Evolutionary conservation across 2,329 filamentous ascomycete species (phyloP).

Genomic region (Microcera coccophila): DNA sequence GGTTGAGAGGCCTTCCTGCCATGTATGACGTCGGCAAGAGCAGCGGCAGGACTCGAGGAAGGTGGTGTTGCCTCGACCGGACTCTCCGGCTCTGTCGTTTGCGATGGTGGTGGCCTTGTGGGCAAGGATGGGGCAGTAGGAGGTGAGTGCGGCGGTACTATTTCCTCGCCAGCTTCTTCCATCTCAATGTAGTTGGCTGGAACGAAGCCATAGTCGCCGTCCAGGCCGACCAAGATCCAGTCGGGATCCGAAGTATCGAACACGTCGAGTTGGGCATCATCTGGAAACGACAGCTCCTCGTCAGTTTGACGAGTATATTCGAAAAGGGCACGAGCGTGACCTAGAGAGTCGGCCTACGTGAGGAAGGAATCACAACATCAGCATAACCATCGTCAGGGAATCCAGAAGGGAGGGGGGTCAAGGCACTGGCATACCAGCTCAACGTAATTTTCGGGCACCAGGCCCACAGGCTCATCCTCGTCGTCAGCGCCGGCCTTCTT

Average conservation of each 20-base stretch:
- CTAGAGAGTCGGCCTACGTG: constrained; percentile 58
- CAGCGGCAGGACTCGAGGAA: constrained; percentile 46
- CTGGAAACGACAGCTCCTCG: constrained; percentile 92
- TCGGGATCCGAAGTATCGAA: constrained; percentile 91
- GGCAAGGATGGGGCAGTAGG: constrained; percentile 43
- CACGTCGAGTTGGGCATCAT: constrained; percentile 77
- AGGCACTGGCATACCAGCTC: constrained; percentile 62
- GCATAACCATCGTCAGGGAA: not conserved
- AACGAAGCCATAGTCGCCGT: constrained; percentile 87
- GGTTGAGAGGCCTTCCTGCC: constrained; percentile 38
- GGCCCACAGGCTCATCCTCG: constrained; percentile 83
- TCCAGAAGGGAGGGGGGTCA: constrained; percentile 3
- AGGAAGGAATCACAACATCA: constrained; percentile 8
- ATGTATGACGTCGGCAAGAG: constrained; percentile 55
- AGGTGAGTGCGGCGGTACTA: constrained; percentile 35
- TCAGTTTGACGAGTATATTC: constrained; percentile 97
- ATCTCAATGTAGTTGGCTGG: constrained; percentile 94
- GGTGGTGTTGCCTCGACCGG: constrained; percentile 22
- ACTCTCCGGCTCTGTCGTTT: constrained; percentile 33
- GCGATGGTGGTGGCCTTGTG: constrained; percentile 38
- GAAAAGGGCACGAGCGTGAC: constrained; percentile 86
- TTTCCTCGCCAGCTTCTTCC: constrained; percentile 43
- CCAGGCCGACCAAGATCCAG: constrained; percentile 87
- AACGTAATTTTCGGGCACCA: constrained; percentile 93
- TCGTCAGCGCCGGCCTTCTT: constrained; percentile 80